Conservation (phyloP, 2,329 filamentous ascomycete species). For the Colletotrichum cereale region DNA sequence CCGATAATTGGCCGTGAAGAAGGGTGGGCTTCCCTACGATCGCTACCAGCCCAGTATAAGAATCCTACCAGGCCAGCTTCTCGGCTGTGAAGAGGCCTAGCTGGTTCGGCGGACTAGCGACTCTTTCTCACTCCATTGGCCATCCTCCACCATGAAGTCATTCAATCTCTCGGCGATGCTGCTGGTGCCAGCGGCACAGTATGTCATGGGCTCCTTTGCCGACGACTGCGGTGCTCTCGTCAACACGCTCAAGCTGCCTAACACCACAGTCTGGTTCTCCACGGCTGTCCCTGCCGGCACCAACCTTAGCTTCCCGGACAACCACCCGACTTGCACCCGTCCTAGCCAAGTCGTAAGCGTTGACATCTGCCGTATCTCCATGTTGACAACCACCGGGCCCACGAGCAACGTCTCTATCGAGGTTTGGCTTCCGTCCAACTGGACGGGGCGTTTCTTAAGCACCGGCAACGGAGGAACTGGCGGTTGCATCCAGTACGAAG, state of each 20-base stretch:
- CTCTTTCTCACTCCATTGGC: conserved; percentile 4
- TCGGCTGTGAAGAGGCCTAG: not conserved
- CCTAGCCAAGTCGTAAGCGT: conserved; percentile 42
- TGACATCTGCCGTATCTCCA: conserved; percentile 48
- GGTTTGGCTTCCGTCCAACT: conserved; percentile 60
- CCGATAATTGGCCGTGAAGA: not conserved
- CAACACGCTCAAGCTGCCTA: conserved; percentile 42
- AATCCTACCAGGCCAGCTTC: not conserved
- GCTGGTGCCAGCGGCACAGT: conserved; percentile 37
- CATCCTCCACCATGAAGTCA: conserved; percentile 35
- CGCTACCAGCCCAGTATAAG: not conserved
- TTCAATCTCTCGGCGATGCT: conserved; percentile 28
- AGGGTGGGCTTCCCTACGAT: not conserved
- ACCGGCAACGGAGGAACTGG: conserved; percentile 63
- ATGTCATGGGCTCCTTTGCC: conserved; percentile 30
- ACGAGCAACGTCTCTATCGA: conserved; percentile 60
- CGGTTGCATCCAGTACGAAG: conserved; percentile 61
- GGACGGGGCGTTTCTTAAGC: conserved; percentile 59
- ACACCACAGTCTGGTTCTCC: conserved; percentile 51
- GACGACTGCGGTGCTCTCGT: conserved; percentile 46
- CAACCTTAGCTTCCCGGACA: conserved; percentile 53
- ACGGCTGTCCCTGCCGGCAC: conserved; percentile 54
- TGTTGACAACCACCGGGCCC: conserved; percentile 52
- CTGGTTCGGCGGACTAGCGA: conserved; percentile 10
- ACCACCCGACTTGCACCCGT: conserved; percentile 53